These are phyloP conservation scores for Porpolomopsis calyptriformis DNA, from an alignment of 768 basidiomycete genomes.

Conservation along the genomic window DNA sequence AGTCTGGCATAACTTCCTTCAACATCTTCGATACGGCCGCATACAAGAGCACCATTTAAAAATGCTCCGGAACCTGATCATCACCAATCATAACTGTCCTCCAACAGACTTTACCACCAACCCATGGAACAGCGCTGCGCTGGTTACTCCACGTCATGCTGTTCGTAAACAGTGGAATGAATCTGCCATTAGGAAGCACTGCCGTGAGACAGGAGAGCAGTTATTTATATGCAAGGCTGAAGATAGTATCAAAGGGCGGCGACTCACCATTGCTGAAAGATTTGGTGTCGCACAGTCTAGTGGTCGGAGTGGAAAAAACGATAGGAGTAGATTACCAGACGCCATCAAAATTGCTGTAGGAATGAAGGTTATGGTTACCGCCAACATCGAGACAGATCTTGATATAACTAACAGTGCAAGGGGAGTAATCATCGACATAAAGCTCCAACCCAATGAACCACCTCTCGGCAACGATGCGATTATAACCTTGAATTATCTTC, in stretches of 20 bases:
- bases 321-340: conserved; percentile 10
- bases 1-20: conserved; percentile 23
- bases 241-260: conserved; percentile 12
- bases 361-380: conserved; percentile 30
- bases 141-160: conserved; percentile 23
- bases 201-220: conserved; percentile 8
- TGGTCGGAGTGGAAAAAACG: conserved; percentile 7
- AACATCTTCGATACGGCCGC: conserved; percentile 16
- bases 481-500: conserved; percentile 21
- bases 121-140: conserved; percentile 16
- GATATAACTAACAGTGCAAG: conserved; percentile 31
- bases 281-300: conserved; percentile 7
- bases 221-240: conserved; percentile 18
- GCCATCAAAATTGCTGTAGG: conserved; percentile 26
- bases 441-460: conserved; percentile 24
- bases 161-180: conserved; percentile 21
- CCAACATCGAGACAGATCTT: no score
- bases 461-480: conserved; percentile 2
- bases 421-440: conserved; percentile 24
- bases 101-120: conserved; percentile 13
- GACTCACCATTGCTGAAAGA: conserved; percentile 4
- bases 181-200: conserved; percentile 14
- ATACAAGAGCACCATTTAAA: conserved; percentile 16
- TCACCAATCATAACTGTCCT: conserved; percentile 9
- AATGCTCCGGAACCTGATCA: conserved; percentile 16